Evolutionary conservation across 768 basidiomycete genomes (phyloP).

Genomic region (Obba rivulosa): DNA sequence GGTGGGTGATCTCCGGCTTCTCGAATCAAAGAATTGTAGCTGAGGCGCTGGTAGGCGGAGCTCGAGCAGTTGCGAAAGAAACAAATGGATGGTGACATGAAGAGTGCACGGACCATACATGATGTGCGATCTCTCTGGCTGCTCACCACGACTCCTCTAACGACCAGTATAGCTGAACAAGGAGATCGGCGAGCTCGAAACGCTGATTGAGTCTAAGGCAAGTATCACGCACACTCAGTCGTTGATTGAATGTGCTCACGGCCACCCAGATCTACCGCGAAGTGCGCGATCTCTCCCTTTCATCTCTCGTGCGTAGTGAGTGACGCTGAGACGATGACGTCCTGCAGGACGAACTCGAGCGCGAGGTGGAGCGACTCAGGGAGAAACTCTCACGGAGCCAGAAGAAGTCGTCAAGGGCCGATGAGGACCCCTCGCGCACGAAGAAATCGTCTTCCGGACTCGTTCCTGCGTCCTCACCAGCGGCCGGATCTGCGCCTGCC

Average conservation of each 20-base stretch:
- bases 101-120: conserved; percentile 61
- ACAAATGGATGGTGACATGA: conserved; percentile 66
- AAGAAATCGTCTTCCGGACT: conserved; percentile 9
- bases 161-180: conserved; percentile 62
- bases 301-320: not conserved
- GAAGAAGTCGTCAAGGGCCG: conserved; percentile 57
- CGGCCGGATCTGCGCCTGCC: conserved; percentile 4
- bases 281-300: conserved; percentile 27
- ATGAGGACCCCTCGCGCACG: conserved; percentile 22
- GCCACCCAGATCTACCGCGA: conserved; percentile 73
- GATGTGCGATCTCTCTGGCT: conserved; percentile 42
- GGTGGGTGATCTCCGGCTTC: conserved; percentile 25
- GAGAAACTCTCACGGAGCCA: conserved; percentile 57
- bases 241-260: not conserved
- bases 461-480: conserved; percentile 12
- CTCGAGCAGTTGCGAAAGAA: conserved; percentile 67
- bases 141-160: conserved; percentile 2
- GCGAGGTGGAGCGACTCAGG: conserved; percentile 72
- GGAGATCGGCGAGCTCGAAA: conserved; percentile 89
- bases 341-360: conserved; percentile 76
- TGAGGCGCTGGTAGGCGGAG: conserved; percentile 41
- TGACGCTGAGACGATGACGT: too few species aligned
- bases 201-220: conserved; percentile 92
- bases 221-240: conserved; percentile 8
- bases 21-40: not conserved